phyloP scores from a whole-genome alignment of 306 rosid genomes.

The Sindora glabra region DNA sequence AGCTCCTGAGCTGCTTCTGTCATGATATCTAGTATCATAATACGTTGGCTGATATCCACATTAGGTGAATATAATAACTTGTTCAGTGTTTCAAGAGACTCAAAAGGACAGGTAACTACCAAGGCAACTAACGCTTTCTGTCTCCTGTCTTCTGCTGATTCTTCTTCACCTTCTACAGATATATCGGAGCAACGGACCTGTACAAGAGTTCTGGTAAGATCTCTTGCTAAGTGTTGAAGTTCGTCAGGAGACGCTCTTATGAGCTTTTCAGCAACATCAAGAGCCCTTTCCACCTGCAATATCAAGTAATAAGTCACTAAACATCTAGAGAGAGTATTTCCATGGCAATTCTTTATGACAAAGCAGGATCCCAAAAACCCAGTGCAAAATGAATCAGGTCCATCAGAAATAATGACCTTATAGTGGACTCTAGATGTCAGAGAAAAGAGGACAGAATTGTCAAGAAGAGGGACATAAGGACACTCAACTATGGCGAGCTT shows the following conservation, averaged over 20 bases:
- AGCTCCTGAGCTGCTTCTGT: slow-evolving; percentile 95
- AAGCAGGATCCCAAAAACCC: not conserved
- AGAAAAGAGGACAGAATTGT: too few relatives aligned
- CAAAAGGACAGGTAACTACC: slow-evolving; percentile 64
- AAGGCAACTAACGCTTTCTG: slow-evolving; percentile 76
- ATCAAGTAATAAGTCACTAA: slow-evolving; percentile 1
- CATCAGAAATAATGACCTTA: too few relatives aligned
- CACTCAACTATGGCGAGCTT: not conserved
- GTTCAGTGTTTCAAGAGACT: slow-evolving; percentile 64
- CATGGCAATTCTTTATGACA: not conserved
- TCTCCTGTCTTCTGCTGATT: slow-evolving; percentile 74
- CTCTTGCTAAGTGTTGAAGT: slow-evolving; percentile 67
- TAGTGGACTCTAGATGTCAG: too few relatives aligned
- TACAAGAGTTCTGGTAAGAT: slow-evolving; percentile 71
- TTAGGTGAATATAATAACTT: slow-evolving; percentile 80
- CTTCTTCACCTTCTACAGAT: slow-evolving; percentile 92
- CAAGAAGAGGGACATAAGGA: not conserved
- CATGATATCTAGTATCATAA: slow-evolving; percentile 89
- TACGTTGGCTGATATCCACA: slow-evolving; percentile 82
- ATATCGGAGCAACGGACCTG: slow-evolving; percentile 91
- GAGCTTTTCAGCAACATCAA: slow-evolving; percentile 79
- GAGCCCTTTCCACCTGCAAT: slow-evolving; percentile 79
- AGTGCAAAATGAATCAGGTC: slow-evolving; percentile 8
- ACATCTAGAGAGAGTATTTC: not conserved
- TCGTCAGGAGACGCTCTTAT: slow-evolving; percentile 92